Evolutionary conservation across 2,329 filamentous ascomycete species (phyloP), one percentile per base, ranked within the genome.

Genomic region (Fusarium solani-melongenae): DNA sequence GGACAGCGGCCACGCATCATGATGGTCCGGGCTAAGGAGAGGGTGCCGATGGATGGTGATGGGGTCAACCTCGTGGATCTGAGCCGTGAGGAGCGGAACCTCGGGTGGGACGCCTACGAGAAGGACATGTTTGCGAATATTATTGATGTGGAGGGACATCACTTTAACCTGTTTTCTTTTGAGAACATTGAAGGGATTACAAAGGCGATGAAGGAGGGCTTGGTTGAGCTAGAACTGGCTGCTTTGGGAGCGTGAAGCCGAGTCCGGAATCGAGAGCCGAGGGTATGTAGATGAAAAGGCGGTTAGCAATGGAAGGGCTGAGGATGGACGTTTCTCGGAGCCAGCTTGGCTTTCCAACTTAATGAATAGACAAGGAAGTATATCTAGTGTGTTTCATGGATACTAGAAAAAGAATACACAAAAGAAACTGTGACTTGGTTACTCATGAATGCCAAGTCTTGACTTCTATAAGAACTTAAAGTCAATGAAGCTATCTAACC

Each of bases 91-190:
- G 84, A 86, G 17, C 76, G 72, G 3, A 74, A 79, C 59, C 80
- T 90, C 2, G 88, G 88, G 11, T 90, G 88, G 88, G 84, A 83
- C 3, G 58, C 70, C 10, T 88, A 90, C 51, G 79, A 84, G 24
- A 80, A 81, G 31, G 78, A 79, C 24, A 81, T 89, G 74, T 83
- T 90, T 12, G 77, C 79, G 29, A 77, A 83, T 14, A 81, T 88
- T 2, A 67, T 88, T n/a, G 84, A 87, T 12, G 81, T 89, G 2
- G 82, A 87, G 1, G 87, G 88, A 0, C 83, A 89, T 65, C 88
- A 90, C 71, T 90, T 86, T 69, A 83, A 83, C 62, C 78, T 88
- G 41, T 88, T 88, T 73, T 76, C 77, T 2, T 77, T 74, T 44
- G 66, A 78, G 9, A 77, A 77, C 38, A 75, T 82, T 36, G 63